These are phyloP conservation scores for Pythium rhizo-oryzae DNA, from an alignment of 352 stramenopile genomes.

Conservation along the genomic window DNA sequence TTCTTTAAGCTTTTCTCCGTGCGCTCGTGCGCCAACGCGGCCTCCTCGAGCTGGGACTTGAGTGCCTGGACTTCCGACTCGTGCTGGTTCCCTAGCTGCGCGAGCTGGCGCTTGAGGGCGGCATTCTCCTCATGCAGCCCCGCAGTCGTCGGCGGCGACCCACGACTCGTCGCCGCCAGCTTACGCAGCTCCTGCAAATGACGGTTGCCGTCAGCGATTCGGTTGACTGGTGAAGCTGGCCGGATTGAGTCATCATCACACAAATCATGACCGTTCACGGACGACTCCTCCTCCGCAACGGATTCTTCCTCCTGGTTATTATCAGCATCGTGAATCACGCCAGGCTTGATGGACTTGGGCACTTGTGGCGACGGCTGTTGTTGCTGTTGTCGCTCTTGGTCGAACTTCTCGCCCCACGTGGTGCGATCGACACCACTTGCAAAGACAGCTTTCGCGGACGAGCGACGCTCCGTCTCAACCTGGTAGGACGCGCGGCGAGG, in stretches of 20 bases:
- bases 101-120: slow-evolving; percentile 22
- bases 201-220: background rate
- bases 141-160: slow-evolving; percentile 13
- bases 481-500: slow-evolving; percentile 20
- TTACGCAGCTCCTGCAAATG: slow-evolving; percentile 7
- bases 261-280: background rate
- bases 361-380: slow-evolving; percentile 16
- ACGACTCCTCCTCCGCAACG: background rate
- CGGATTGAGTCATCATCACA: background rate
- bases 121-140: slow-evolving; percentile 27
- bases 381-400: slow-evolving; percentile 2
- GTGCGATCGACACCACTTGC: background rate
- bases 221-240: background rate
- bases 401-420: background rate
- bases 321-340: slow-evolving; percentile 1
- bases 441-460: background rate
- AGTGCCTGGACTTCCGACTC: slow-evolving; percentile 18
- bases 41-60: slow-evolving; percentile 7
- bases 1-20: slow-evolving; percentile 20
- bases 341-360: background rate
- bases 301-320: slow-evolving; percentile 29
- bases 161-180: background rate
- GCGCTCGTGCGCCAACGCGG: background rate
- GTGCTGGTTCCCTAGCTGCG: slow-evolving; percentile 16
- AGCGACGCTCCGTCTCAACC: slow-evolving; percentile 3